Base-by-base conservation (phyloP, 2,329 filamentous ascomycete species). In the Lasiodiplodia sp. region DNA sequence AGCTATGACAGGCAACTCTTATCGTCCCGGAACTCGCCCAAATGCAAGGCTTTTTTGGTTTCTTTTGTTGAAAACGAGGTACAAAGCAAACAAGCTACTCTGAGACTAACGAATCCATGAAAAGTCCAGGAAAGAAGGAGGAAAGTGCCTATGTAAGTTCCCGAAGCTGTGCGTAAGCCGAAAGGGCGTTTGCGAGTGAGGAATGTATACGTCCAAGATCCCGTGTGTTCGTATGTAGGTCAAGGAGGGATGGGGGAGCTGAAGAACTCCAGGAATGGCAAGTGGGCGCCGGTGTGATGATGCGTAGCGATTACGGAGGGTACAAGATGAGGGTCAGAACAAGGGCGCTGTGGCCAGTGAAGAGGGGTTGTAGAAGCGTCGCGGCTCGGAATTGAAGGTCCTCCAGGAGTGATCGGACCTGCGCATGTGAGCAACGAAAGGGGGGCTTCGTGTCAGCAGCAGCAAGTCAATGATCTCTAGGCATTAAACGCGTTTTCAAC, bases 351-450 rank as follows among this genome's bases (percentile, higher is more conserved):
- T 28, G 40, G 14, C 40, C 25, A 25, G 12, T 18, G 23, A 28
- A 18, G 25, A 60, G 4, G 37, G 25, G 38, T 28, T 25, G n/a
- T 10, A 38, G 12, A 23, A 2, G 18, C 31, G 18, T 56, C 28
- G 28, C 25, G 53, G 31, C 53, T 56, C 25, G 31, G 5, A 53
- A 14, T 53, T 37, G 28, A 34, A 37, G 16, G 16, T 34, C 58
- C 40, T 21, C 23, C 25, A 18, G 25, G 12, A 49, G 7, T 25
- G 58, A 44, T 25, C n/a, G 58, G 58, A 63, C 58, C 58, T 63
- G 58, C 40, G 58, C 58, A 31, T 63, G 58, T 63, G 40, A 63
- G 58, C 58, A 49, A 63, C 58, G 58, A 63, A 44, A 49, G n/a
- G 16, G 37, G 58, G 40, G 58, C 25, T 37, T 34, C 58, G 58